Evolutionary conservation across 2,329 filamentous ascomycete genomes (phyloP), one percentile per base, ranked within the genome.

Genomic region (Chaetomiaceae sp.): DNA sequence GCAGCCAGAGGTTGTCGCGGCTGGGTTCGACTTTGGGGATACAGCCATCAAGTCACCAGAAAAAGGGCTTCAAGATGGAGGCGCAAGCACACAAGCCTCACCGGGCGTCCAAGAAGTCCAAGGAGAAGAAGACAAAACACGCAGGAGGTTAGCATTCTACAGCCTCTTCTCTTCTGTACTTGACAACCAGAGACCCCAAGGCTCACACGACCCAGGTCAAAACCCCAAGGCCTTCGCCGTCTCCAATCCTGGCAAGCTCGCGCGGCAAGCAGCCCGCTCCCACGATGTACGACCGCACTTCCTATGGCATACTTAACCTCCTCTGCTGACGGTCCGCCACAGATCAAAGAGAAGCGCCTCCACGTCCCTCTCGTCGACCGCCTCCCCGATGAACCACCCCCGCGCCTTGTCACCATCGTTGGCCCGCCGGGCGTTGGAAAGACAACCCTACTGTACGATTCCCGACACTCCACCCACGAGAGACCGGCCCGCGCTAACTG

Each of bases 291-390:
- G 75, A 15, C 5, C 47, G 47, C 5, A n/a, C 15, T 3, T 17
- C 25, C 17, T 25, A 6, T 14, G 23, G 11, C 22, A 33, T 45
- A 23, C 3, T 20, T 7, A 3, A 2, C 19, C 1, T 6, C 12
- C 5, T 1, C n/a, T 31, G 22, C 48, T 58, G 27, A 56, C 49
- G 2, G 50, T 6, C 23, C 9, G 23, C 19, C 50, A 20, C 54
- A 91, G 87, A 85, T 96, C 71, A 94, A 90, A 79, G 95, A 99
- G 73, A 96, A 95, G 73, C 84, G 92, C 55, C 80, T 97, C 36
- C 95, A 99, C 78, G 94, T 99, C 17, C 94, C 94, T 40, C 87
- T 96, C 69, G 88, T 97, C 74, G 94, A 99, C 77, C 86, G 95
- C 62, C 78, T 97, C 25, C 92, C 94, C 61, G 92, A 97, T 72